Evolutionary conservation across 2,329 filamentous ascomycete genomes (phyloP), one percentile per base, ranked within the genome.

Genomic region (Nemania sp.): DNA sequence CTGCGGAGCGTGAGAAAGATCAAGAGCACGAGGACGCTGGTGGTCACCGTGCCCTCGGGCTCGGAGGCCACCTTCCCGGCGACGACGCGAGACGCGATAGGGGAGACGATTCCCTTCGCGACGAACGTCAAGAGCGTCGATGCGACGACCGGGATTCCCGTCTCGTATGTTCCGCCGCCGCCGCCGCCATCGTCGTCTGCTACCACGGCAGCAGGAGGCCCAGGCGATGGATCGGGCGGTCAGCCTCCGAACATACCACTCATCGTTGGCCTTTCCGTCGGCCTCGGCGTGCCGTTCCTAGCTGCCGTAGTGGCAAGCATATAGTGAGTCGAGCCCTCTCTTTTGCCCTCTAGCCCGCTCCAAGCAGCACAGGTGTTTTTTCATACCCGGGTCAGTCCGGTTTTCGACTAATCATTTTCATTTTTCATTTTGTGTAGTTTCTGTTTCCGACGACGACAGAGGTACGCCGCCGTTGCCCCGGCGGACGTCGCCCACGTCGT

Each of bases 191-290:
- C 76, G 6, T 71, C 75, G 3, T 39, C 65, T 6, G 58, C 65
- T 9, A 45, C 52, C 34, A 49, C 0, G 55, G 59, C 4, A 62
- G 34, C 40, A 13, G 46, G 49, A 13, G 29, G 46, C 6, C 17
- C 20, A 13, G 34, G 57, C 1, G 61, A 68, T 2, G 53, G 67
- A 6, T 21, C 74, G 0, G 58, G 74, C 4, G 67, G 60, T 13
- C 37, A 63, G 12, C 49, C 58, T 2, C 40, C 77, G 2, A 74
- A 73, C n/a, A 80, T 78, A 32, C 77, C 76, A 20, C 54, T 82
- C 35, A 78, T 83, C 46, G 74, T 84, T 25, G 82, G 82, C 3
- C 67, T 83, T 1, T 77, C 75, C 42, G 76, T 84, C 1, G 81
- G 82, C 0, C 52, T 81, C 10, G 79, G 79, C 1, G 69, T 80